Conservation (phyloP, 768 basidiomycete species). For the Grammothele lineata region DNA sequence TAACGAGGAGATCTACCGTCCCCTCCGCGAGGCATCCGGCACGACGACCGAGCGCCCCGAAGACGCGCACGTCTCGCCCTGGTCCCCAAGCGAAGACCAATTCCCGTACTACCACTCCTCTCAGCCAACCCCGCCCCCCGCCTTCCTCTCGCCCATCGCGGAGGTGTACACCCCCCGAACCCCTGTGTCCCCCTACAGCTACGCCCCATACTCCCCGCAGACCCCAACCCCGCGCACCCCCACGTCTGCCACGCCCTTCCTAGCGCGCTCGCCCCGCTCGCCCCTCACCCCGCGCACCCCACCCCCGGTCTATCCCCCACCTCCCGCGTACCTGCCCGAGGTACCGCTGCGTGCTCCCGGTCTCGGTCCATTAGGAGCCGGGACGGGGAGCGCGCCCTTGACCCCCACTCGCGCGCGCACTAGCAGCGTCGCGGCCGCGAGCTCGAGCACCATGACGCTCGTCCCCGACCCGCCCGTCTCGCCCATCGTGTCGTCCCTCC, state of each 20-base stretch:
- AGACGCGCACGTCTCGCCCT: conserved; percentile 22
- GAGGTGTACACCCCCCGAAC: too few relatives aligned
- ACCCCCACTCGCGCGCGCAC: neutral
- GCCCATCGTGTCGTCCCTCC: neutral
- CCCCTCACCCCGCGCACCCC: neutral
- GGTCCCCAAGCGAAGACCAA: conserved; percentile 22
- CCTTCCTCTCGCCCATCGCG: too few relatives aligned
- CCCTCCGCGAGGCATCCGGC: neutral
- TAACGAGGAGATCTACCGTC: conserved; percentile 1
- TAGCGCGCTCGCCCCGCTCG: neutral
- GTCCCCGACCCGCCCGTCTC: neutral
- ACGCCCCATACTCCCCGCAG: too few relatives aligned
- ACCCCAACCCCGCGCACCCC: neutral
- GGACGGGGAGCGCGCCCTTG: neutral
- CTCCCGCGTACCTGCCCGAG: conserved; percentile 20
- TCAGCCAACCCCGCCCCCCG: too few relatives aligned
- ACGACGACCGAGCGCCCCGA: conserved; percentile 6
- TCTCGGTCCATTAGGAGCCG: too few relatives aligned
- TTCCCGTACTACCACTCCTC: conserved; percentile 16
- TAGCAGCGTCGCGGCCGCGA: neutral
- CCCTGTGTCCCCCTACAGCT: too few relatives aligned
- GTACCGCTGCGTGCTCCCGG: conserved; percentile 13
- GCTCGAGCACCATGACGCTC: neutral
- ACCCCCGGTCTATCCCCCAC: conserved; percentile 19
- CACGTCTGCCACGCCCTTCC: neutral